Evolutionary conservation across 371 early-diverging fungal genomes (phyloP), one percentile per base, ranked within the genome.

Genomic region (Actinomucor elegans): DNA sequence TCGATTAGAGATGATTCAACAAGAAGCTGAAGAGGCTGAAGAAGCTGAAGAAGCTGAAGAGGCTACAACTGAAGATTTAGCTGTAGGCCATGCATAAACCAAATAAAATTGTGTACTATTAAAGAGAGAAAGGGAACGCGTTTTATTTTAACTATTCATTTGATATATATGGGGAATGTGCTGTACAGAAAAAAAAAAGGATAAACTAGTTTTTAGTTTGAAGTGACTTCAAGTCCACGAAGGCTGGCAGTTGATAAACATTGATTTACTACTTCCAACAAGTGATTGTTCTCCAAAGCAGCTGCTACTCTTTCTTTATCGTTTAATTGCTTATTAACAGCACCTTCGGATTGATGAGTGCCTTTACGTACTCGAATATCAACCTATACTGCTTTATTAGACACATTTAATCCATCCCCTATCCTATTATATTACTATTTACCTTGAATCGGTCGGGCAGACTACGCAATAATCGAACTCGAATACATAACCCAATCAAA

Each of bases 281-380:
- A 67, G 65, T 94, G 92, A 6, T 77, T 75, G 73, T 99, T 99
- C 64, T 99, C 99, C 58, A 98, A 79, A 5, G 99, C 99, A 4
- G 99, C 99, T 3, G 96, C 96, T 6, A 99, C 99, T 51, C 99
- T 83, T 66, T 99, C 99, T 83, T 99, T 99, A 68, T 99, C 99
- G 71, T 96, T 96, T 48, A 99, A 78, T 72, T 99, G 99, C 73
- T 98, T 99, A 76, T 98, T 99, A 34, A 99, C 92, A 8, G 94
- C 93, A 24, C 80, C 76, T 66, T 97, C 98, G 12, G 92, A 91
- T 61, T 94, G 94, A 77, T 99, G 99, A 12, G 98, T 94, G 24
- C 96, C 99, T 60, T 94, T 83, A 49, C 87, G 83, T 34, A 99
- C 94, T 20, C 72, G 69, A 55, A 97, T 93, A 72, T 93, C 92